Evolutionary conservation across 768 basidiomycete species (phyloP), one percentile per base, ranked within the genome.

Genomic region (Mycena metata): DNA sequence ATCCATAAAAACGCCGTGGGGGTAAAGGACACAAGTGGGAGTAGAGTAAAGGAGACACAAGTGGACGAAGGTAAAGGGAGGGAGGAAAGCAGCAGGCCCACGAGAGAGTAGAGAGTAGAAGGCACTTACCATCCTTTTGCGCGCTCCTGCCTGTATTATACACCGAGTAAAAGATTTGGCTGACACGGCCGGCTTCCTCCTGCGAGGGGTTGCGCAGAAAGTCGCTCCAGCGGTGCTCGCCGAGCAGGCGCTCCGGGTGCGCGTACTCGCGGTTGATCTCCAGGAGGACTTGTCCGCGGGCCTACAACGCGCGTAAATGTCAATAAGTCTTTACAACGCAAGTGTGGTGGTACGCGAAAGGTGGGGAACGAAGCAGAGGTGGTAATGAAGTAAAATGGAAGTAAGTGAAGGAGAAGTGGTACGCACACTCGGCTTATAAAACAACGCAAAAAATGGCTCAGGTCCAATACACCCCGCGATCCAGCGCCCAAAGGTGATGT

Each of bases 141-240:
- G 82, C 83, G 17, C 79, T 80, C 8, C 85, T 79, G 19, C 77
- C 82, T 10, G 75, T 83, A 15, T 70, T 67, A 66, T 86, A 86
- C 12, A 81, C 73, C 49, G 79, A 80, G 47, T 84, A 83, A 59
- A 83, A 89, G 19, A 87, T 79, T 74, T 80, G 76, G 12, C 80
- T 80, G 10, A 79, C 76, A 26, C 80, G 72, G 0, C 74, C 76
- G 17, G 71, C 70, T 70, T 87, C 85, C 41, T 85, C 81, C 0
- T 66, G 65, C 5, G 58, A 74, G 2, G 85, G 83, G 6, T n/a
- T 77, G 67, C 75, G 79, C 17, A 89, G 75, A 59, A 88, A 82
- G 35, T 85, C 79, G 21, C 59, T 61, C 86, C 86, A 88, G 17
- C 79, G 78, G 67, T 89, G 88, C 70, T 86, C 85, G 60, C 87